Percentiles rank a stretch among this genome's conserved stretches.
Evolutionary conservation across 2,329 filamentous ascomycete species (phyloP).

Genomic region (Ascochyta pisi): DNA sequence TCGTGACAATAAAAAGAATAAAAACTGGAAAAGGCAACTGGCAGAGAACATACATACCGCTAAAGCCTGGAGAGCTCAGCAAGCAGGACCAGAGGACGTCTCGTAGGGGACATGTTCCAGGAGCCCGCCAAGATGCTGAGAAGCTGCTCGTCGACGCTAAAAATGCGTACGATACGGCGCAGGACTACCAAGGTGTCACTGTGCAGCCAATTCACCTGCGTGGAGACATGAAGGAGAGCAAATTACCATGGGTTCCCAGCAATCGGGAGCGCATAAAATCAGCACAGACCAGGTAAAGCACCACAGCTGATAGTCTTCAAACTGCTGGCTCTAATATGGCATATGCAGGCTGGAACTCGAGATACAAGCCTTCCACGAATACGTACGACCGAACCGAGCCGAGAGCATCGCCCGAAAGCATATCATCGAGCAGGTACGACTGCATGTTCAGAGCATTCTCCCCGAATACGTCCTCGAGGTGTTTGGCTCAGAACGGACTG

Average conservation of each 20-base stretch:
- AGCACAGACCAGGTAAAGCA: conserved; percentile 19
- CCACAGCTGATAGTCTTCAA: neutral
- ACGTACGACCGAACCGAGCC: conserved; percentile 45
- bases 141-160: conserved; percentile 15
- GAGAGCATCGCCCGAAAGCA: conserved; percentile 52
- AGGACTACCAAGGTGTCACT: conserved; percentile 29
- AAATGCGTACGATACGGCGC: conserved; percentile 13
- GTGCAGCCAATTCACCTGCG: conserved; percentile 20
- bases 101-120: neutral
- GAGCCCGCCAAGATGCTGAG: neutral
- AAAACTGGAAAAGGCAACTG: neutral
- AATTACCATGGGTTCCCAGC: conserved; percentile 28
- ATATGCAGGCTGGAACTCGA: conserved; percentile 34
- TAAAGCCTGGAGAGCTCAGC: neutral
- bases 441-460: conserved; percentile 25
- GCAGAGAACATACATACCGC: neutral
- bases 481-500: conserved; percentile 62
- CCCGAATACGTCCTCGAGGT: conserved; percentile 47
- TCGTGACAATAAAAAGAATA: neutral
- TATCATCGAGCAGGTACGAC: conserved; percentile 42
- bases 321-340: neutral
- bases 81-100: neutral
- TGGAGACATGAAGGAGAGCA: conserved; percentile 11
- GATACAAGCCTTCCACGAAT: conserved; percentile 38
- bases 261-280: neutral